A percentile compares a stretch with the other conserved stretches of the same genome.
Conservation (phyloP, 2,329 filamentous ascomycete species). For the Stachybotrys chartarum region DNA sequence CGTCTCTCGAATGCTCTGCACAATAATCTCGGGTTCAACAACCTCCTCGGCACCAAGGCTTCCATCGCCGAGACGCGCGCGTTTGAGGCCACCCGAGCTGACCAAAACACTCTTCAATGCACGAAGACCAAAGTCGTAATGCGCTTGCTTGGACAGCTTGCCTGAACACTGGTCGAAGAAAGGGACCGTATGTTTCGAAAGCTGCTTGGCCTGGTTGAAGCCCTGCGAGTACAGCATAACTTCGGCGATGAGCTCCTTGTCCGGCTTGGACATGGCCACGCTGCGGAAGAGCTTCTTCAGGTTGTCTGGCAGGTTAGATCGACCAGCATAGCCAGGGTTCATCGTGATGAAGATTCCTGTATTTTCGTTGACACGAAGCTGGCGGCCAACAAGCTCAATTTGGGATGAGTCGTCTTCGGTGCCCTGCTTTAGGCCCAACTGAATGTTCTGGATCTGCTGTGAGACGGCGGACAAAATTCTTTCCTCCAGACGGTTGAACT, state of each 20-base stretch:
- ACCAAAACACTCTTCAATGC: constrained; percentile 97
- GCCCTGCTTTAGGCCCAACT: constrained; percentile 84
- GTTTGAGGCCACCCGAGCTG: constrained; percentile 93
- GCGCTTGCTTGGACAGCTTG: constrained; percentile 86
- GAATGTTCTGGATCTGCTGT: constrained; percentile 98
- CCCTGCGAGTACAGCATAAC: constrained; percentile 99
- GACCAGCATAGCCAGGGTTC: constrained; percentile 98
- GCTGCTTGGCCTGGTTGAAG: constrained; percentile 89
- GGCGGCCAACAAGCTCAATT: constrained; percentile 90
- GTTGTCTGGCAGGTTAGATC: constrained; percentile 97
- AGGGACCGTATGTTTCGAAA: constrained; percentile 93
- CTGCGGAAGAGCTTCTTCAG: constrained; percentile 99
- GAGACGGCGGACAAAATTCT: constrained; percentile 96
- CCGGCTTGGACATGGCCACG: constrained; percentile 98
- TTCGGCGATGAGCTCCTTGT: constrained; percentile 98
- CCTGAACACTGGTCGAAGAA: constrained; percentile 91
- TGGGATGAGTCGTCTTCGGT: constrained; percentile 75
- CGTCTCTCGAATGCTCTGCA: constrained; percentile 96
- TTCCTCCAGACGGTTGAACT: constrained; percentile 98
- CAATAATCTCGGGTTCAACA: constrained; percentile 93
- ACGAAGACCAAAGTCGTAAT: constrained; percentile 98
- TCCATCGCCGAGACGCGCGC: constrained; percentile 61
- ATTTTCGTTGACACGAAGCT: constrained; percentile 81
- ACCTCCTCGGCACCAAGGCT: constrained; percentile 59
- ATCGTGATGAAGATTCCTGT: constrained; percentile 99